Evolutionary conservation across 305 asterid species (phyloP).

Genomic region (Fraxinus paxiana): DNA sequence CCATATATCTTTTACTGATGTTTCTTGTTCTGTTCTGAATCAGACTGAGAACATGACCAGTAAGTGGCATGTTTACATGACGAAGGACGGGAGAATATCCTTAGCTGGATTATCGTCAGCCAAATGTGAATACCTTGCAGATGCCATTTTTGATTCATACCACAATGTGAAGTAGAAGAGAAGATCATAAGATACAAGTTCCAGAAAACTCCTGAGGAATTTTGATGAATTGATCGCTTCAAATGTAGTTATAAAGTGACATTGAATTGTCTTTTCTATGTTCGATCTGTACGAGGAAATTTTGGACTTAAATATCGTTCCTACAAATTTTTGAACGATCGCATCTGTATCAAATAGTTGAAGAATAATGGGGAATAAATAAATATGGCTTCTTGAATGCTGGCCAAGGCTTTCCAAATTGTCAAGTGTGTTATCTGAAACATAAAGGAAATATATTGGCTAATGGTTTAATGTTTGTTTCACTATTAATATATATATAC

Average conservation of each 20-base stretch:
- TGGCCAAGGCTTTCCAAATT: neutral
- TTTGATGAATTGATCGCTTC: neutral
- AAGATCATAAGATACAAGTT: neutral
- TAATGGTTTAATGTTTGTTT: neutral
- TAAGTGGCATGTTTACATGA: constrained; percentile 97
- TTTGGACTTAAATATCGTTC: neutral
- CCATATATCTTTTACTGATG: constrained; percentile 19
- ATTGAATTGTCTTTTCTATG: neutral
- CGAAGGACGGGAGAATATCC: constrained; percentile 95
- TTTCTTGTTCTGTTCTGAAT: constrained; percentile 8
- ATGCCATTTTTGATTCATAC: constrained; percentile 88
- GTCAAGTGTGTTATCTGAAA: neutral
- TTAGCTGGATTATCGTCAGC: constrained; percentile 92
- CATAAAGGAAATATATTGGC: neutral
- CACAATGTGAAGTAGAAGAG: constrained; percentile 61
- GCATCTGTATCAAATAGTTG: neutral
- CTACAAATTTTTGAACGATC: neutral
- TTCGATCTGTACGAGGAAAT: neutral
- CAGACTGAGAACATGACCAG: constrained; percentile 91
- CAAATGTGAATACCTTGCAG: constrained; percentile 95
- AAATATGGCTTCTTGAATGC: neutral
- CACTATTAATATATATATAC: neutral
- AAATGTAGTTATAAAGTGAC: neutral
- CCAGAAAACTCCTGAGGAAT: neutral
- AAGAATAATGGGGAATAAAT: neutral